A percentile compares a stretch with the other conserved stretches of the same genome.
These are phyloP conservation scores for Phytophthora sojae DNA, from an alignment of 352 stramenopile species.

Conservation along the genomic window DNA sequence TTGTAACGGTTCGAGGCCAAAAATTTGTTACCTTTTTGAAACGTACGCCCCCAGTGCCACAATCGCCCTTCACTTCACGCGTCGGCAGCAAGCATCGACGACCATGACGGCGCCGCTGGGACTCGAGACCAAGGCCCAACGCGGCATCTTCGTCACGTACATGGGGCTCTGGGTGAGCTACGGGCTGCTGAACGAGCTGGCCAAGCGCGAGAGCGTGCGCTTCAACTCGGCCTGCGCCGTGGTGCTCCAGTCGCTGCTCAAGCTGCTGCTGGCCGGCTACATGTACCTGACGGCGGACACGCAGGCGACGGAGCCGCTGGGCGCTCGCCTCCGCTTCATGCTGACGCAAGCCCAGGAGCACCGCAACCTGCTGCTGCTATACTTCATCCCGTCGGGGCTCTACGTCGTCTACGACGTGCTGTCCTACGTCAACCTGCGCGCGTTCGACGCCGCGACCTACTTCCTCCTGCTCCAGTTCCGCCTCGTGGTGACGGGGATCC, in stretches of 20 bases:
- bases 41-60: conserved; percentile 1
- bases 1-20: conserved; percentile 8
- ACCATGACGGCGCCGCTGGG: conserved; percentile 66
- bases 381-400: conserved; percentile 77
- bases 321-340: conserved; percentile 42
- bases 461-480: conserved; percentile 84
- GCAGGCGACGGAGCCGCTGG: conserved; percentile 29
- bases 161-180: conserved; percentile 84
- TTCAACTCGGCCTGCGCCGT: conserved; percentile 84
- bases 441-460: conserved; percentile 81
- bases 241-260: conserved; percentile 79
- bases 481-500: conserved; percentile 79
- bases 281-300: conserved; percentile 74
- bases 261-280: conserved; percentile 70
- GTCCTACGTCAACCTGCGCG: conserved; percentile 82
- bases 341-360: conserved; percentile 49
- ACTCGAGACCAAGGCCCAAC: conserved; percentile 78
- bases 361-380: conserved; percentile 60
- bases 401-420: conserved; percentile 88
- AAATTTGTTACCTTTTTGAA: not conserved
- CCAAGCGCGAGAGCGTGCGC: conserved; percentile 66
- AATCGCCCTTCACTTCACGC: not conserved
- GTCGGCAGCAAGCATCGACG: conserved; percentile 1
- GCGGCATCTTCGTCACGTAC: conserved; percentile 81
- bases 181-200: conserved; percentile 80